Percentiles rank a stretch among this genome's conserved stretches.
These are phyloP conservation scores for Podospora australis DNA, from an alignment of 495 filamentous ascomycete genomes.

Conservation along the genomic window DNA sequence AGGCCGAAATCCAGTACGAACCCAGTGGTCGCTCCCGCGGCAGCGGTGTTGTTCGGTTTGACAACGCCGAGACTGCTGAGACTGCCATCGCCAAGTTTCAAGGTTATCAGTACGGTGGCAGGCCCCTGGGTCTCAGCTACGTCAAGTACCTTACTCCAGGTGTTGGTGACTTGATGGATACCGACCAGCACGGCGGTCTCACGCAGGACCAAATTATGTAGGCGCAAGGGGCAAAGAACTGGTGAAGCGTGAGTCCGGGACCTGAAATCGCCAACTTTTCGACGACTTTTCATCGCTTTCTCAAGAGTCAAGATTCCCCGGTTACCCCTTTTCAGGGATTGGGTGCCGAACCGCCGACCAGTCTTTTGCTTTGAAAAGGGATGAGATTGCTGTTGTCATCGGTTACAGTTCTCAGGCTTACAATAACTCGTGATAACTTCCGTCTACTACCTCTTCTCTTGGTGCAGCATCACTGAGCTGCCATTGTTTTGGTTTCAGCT, in stretches of 20 bases:
- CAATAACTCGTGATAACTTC: too few relatives aligned
- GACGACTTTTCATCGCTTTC: constrained; percentile 1
- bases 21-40: constrained; percentile 91
- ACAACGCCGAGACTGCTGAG: constrained; percentile 74
- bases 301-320: too few relatives aligned
- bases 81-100: constrained; percentile 96
- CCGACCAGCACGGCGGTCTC: constrained; percentile 64
- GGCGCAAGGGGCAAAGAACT: too few relatives aligned
- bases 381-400: too few relatives aligned
- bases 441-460: too few relatives aligned
- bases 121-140: constrained; percentile 84
- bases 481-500: too few relatives aligned
- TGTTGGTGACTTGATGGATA: constrained; percentile 73
- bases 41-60: constrained; percentile 92
- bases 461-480: too few relatives aligned
- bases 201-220: constrained; percentile 99
- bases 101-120: constrained; percentile 93
- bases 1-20: constrained; percentile 97
- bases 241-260: neutral
- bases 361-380: too few relatives aligned
- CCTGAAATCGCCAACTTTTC: constrained; percentile 2
- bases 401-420: too few relatives aligned
- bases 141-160: constrained; percentile 77
- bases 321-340: too few relatives aligned
- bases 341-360: too few relatives aligned